phyloP scores from a whole-genome alignment of 1,139 yeast genomes.

The Saccharomyces uvarum region DNA sequence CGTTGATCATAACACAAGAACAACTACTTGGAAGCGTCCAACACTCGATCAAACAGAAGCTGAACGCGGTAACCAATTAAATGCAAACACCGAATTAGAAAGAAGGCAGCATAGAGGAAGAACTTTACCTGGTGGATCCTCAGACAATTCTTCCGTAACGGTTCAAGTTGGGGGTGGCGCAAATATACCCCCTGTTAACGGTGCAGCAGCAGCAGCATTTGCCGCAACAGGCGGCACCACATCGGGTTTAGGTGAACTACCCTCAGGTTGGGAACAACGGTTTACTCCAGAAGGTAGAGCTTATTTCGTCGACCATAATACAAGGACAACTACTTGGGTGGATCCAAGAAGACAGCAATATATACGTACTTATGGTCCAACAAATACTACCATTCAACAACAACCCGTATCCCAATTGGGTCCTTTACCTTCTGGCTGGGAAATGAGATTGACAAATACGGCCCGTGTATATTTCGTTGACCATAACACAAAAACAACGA shows the following conservation, averaged over 20 bases:
- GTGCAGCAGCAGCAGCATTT: slow-evolving; percentile 69
- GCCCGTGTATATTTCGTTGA: slow-evolving; percentile 98
- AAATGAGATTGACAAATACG: slow-evolving; percentile 96
- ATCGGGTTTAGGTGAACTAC: slow-evolving; percentile 92
- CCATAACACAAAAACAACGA: slow-evolving; percentile 96
- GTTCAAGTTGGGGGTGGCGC: slow-evolving; percentile 35
- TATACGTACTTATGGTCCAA: slow-evolving; percentile 86
- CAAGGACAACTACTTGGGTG: slow-evolving; percentile 98
- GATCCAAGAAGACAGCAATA: slow-evolving; percentile 98
- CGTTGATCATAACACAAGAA: slow-evolving; percentile 94
- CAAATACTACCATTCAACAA: slow-evolving; percentile 77
- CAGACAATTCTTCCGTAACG: slow-evolving; percentile 30
- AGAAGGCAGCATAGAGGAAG: slow-evolving; percentile 87
- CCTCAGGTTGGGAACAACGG: slow-evolving; percentile 98
- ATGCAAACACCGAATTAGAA: slow-evolving; percentile 71
- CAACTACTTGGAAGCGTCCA: slow-evolving; percentile 98
- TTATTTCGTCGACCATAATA: slow-evolving; percentile 95
- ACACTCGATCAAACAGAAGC: slow-evolving; percentile 60
- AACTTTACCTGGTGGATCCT: slow-evolving; percentile 70
- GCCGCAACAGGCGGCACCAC: slow-evolving; percentile 90
- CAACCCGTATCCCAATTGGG: slow-evolving; percentile 98
- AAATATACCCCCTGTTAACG: slow-evolving; percentile 45
- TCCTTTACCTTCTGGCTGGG: slow-evolving; percentile 98
- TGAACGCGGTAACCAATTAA: slow-evolving; percentile 49
- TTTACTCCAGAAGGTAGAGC: slow-evolving; percentile 97